phyloP scores from a whole-genome alignment of 352 stramenopile species.

The Globisporangium spiculum region DNA sequence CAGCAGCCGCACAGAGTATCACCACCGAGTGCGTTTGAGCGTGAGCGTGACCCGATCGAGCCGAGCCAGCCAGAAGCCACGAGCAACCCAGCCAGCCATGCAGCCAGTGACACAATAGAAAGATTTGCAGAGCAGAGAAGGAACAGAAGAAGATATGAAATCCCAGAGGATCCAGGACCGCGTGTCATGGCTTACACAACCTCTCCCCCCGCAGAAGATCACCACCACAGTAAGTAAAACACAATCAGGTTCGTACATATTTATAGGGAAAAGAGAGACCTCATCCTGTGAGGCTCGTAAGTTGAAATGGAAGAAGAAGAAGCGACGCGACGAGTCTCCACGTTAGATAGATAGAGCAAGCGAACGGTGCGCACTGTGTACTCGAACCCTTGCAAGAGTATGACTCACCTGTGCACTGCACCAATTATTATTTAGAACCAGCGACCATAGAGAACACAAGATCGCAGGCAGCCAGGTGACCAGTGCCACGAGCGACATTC shows the following conservation, averaged over 20 bases:
- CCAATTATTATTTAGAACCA: conserved; percentile 6
- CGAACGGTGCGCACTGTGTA: not conserved
- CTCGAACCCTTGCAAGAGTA: not conserved
- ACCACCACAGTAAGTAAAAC: conserved; percentile 11
- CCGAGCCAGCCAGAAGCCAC: not conserved
- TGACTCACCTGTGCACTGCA: conserved; percentile 4
- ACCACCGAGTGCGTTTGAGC: not conserved
- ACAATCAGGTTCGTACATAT: conserved; percentile 55
- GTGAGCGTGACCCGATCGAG: not conserved
- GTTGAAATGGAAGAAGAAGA: conserved; percentile 40
- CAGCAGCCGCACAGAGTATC: not conserved
- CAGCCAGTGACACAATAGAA: conserved; percentile 1
- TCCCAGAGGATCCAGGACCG: conserved; percentile 13
- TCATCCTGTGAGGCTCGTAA: conserved; percentile 17
- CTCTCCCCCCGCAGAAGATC: conserved; percentile 25
- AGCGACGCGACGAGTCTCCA: not conserved
- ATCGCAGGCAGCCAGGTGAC: not conserved
- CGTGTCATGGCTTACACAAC: conserved; percentile 14
- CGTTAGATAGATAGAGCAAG: conserved; percentile 11
- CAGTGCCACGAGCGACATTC: not conserved
- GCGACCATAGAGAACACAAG: conserved; percentile 5
- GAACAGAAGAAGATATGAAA: conserved; percentile 5
- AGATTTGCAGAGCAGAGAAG: conserved; percentile 1
- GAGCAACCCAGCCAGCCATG: not conserved
- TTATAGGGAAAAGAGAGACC: conserved; percentile 30